Percentiles rank a stretch among this genome's conserved stretches.
These are phyloP conservation scores for Heterobasidion irregulare DNA, from an alignment of 1,284 basidiomycete genomes.

Conservation along the genomic window DNA sequence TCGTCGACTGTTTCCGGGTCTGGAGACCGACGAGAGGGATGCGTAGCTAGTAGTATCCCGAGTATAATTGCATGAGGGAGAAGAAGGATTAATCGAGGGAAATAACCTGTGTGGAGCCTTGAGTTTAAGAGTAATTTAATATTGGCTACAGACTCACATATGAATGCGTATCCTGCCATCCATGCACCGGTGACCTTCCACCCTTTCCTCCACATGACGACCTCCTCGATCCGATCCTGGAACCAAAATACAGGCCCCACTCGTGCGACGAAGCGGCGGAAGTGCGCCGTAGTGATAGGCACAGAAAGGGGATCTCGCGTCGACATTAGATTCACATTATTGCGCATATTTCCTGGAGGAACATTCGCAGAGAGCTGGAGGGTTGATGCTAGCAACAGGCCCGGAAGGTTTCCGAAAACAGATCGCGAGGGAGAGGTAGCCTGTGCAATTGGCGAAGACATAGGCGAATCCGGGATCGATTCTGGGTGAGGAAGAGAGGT, in stretches of 20 bases:
- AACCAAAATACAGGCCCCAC: constrained; percentile 70
- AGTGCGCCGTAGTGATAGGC: constrained; percentile 64
- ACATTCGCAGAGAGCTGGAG: constrained; percentile 22
- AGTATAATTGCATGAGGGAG: constrained; percentile 52
- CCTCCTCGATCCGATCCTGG: constrained; percentile 69
- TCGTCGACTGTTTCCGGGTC: constrained; percentile 3
- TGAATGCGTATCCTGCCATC: constrained; percentile 59
- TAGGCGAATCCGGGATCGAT: constrained; percentile 15
- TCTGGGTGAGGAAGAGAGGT: constrained; percentile 37
- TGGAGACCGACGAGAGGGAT: constrained; percentile 28
- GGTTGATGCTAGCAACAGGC: constrained; percentile 23
- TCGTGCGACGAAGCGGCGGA: constrained; percentile 60
- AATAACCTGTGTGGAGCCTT: constrained; percentile 42
- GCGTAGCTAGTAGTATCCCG: constrained; percentile 46
- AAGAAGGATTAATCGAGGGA: constrained; percentile 55
- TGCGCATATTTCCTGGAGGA: constrained; percentile 16
- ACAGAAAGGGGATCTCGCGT: constrained; percentile 60
- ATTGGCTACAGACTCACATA: constrained; percentile 39
- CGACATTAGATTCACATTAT: constrained; percentile 29
- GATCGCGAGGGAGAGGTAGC: constrained; percentile 13
- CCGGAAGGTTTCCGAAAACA: constrained; percentile 20
- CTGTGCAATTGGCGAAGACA: constrained; percentile 16
- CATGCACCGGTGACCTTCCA: constrained; percentile 58
- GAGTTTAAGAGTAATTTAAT: background rate
- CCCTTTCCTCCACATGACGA: constrained; percentile 64